Base-by-base conservation (phyloP, 192 early-diverging fungal species). In the Coemansia sp. region DNA sequence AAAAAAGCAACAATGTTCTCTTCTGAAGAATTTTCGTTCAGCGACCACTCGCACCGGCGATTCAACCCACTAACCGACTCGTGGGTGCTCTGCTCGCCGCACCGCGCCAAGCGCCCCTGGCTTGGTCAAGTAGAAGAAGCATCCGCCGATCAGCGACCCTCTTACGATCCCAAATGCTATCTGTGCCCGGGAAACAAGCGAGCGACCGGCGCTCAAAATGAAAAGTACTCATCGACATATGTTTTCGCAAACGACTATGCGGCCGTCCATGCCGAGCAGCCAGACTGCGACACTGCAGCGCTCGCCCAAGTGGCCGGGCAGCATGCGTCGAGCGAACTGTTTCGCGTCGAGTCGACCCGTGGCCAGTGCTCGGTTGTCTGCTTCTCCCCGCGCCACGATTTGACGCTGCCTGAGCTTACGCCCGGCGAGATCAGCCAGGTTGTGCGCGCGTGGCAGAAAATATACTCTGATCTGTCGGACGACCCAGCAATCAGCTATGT, bases 31-130 rank as follows among this genome's bases (percentile, higher is more conserved):
- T 77, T 77, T 49, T 77, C 73, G 11, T 77, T 77, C 42, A 43
- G 43, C n/a, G 73, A 70, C 47, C 73, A 77, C 59, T 70, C 73
- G 49, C 94, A 94, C 73, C 81, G 87, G 12, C 88, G 96, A 18
- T 92, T 83, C 81, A 98, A 98, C 59, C 96, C 96, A 24, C 76
- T 98, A 59, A 91, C 89, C 3, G 81, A 87, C 58, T 83, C 88
- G 0, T 98, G 96, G 96, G 93, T 96, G 40, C 82, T 98, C n/a
- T 95, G 93, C 71, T 95, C 93, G 17, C 96, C 96, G 7, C 96
- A 98, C 67, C 88, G 96, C 13, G 90, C 93, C 23, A 88, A 92
- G 60, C 82, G 96, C 38, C 96, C 96, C 3, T 98, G 96, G 96
- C 86, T 89, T 30, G 92, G 93, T 58, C 77, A 82, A 49, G 71